These are phyloP conservation scores for Claviceps quebecensis DNA, from an alignment of 2,329 filamentous ascomycete species.

Conservation along the genomic window DNA sequence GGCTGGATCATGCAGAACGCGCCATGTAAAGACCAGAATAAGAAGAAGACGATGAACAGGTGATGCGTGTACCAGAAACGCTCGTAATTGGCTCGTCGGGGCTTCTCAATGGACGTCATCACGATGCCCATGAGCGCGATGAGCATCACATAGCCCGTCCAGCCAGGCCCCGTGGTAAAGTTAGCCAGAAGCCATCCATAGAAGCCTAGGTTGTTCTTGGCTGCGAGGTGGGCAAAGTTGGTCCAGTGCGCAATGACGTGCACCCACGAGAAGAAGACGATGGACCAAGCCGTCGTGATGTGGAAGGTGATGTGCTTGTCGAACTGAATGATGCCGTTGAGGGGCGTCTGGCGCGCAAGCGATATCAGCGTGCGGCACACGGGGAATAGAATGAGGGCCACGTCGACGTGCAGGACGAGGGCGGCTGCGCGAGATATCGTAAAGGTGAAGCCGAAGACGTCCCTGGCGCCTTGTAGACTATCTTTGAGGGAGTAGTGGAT, in stretches of 20 bases:
- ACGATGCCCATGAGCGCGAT: constrained; percentile 67
- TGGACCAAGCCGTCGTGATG: constrained; percentile 73
- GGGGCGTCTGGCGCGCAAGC: constrained; percentile 61
- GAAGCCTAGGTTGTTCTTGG: constrained; percentile 62
- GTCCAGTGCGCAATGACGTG: constrained; percentile 81
- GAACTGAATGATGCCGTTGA: constrained; percentile 78
- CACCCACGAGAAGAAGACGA: constrained; percentile 78
- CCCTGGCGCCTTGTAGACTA: constrained; percentile 50
- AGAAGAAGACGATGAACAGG: constrained; percentile 76
- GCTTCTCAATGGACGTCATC: constrained; percentile 62
- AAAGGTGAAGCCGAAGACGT: constrained; percentile 61
- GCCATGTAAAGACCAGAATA: constrained; percentile 84
- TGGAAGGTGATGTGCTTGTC: constrained; percentile 86
- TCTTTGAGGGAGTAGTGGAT: constrained; percentile 71
- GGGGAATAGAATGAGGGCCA: constrained; percentile 65
- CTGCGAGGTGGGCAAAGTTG: constrained; percentile 66
- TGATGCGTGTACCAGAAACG: constrained; percentile 88
- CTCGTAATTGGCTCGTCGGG: constrained; percentile 68
- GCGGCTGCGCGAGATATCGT: constrained; percentile 64
- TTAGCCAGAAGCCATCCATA: constrained; percentile 67
- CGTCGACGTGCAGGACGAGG: constrained; percentile 66
- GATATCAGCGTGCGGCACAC: constrained; percentile 78
- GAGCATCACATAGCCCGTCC: constrained; percentile 79
- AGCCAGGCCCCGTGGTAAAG: constrained; percentile 66
- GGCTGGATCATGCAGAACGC: constrained; percentile 86